A percentile compares a stretch with the other conserved stretches of the same genome.
phyloP scores from a whole-genome alignment of 1,284 basidiomycete genomes.

The Trametes sp. region DNA sequence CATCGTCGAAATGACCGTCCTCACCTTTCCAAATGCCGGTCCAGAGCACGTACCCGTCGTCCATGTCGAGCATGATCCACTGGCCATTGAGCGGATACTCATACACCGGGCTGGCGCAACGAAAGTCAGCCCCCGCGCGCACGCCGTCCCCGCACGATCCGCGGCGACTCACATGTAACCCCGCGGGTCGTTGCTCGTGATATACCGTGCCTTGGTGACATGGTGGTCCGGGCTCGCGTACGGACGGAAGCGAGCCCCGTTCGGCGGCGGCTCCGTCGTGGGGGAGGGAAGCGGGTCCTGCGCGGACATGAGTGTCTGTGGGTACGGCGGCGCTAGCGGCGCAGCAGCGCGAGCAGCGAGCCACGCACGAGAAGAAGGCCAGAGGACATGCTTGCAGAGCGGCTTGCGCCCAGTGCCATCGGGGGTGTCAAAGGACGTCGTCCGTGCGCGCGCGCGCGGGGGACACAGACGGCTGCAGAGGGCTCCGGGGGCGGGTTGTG shows the following conservation, averaged over 20 bases:
- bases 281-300: constrained; percentile 62
- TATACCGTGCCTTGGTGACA: constrained; percentile 85
- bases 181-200: constrained; percentile 84
- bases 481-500: not conserved
- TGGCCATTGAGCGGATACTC: constrained; percentile 88
- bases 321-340: not conserved
- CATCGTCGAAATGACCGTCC: constrained; percentile 21
- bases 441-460: not conserved
- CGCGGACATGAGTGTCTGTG: not conserved
- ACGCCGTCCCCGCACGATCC: not conserved
- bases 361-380: constrained; percentile 39
- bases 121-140: constrained; percentile 18
- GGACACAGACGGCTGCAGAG: constrained; percentile 3
- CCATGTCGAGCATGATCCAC: constrained; percentile 94
- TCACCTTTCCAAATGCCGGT: constrained; percentile 90
- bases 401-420: constrained; percentile 42
- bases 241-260: constrained; percentile 72
- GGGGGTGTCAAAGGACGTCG: not conserved
- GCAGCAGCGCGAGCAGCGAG: not conserved
- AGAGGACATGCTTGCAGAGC: constrained; percentile 42
- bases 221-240: constrained; percentile 79
- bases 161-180: constrained; percentile 78
- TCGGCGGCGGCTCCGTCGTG: constrained; percentile 44
- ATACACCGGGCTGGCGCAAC: constrained; percentile 71
- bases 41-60: constrained; percentile 88